phyloP scores from a whole-genome alignment of 2,329 filamentous ascomycete species.

The Penicillium thymicola region DNA sequence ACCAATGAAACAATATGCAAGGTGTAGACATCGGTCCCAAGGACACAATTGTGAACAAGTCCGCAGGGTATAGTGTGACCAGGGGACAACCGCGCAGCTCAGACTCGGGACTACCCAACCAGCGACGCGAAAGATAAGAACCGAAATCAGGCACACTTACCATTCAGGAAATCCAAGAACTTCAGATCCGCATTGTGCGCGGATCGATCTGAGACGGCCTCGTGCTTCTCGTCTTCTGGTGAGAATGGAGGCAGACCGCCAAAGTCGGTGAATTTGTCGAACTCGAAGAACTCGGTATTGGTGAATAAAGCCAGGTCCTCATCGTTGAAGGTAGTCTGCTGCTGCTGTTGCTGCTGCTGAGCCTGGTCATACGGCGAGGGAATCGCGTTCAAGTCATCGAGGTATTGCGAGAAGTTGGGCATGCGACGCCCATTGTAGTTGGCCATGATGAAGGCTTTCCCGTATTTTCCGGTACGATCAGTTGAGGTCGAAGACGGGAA shows the following conservation, averaged over 20 bases:
- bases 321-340: conserved; percentile 61
- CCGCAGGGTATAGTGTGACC: conserved; percentile 11
- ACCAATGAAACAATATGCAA: conserved; percentile 2
- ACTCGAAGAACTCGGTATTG: conserved; percentile 78
- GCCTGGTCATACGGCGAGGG: conserved; percentile 63
- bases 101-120: conserved; percentile 11
- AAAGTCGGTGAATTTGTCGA: conserved; percentile 52
- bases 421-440: conserved; percentile 72
- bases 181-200: conserved; percentile 36
- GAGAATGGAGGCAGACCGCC: conserved; percentile 33
- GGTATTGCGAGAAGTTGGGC: conserved; percentile 85
- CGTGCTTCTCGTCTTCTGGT: conserved; percentile 28
- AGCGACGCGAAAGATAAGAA: conserved; percentile 12
- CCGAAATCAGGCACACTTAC: conserved; percentile 30
- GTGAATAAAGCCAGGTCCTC: conserved; percentile 76
- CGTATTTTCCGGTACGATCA: background rate
- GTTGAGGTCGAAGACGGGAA: conserved; percentile 1
- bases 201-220: conserved; percentile 19
- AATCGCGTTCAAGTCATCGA: conserved; percentile 77
- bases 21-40: conserved; percentile 9
- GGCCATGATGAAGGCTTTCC: conserved; percentile 54
- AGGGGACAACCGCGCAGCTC: conserved; percentile 8
- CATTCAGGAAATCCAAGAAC: conserved; percentile 42
- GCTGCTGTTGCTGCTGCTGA: conserved; percentile 52
- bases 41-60: background rate